phyloP scores from a whole-genome alignment of 2,329 filamentous ascomycete species.

The Aspergillus novoparasiticus region DNA sequence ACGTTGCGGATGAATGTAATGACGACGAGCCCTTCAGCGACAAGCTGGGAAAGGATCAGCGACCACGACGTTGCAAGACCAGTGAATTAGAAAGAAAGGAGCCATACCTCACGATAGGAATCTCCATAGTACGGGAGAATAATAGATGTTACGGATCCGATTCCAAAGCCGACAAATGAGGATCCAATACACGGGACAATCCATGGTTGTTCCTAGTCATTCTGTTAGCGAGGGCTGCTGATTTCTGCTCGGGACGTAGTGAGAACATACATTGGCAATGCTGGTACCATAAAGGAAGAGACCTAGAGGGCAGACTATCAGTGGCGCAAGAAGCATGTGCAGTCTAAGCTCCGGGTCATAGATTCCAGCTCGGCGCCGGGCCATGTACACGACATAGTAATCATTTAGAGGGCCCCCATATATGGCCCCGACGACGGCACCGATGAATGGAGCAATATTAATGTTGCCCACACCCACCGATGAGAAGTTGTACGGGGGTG shows the following conservation, averaged over 20 bases:
- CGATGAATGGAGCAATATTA: constrained; percentile 45
- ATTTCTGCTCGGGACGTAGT: fast-evolving
- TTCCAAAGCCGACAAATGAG: constrained; percentile 9
- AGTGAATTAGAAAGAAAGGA: not conserved
- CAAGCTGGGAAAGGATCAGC: not conserved
- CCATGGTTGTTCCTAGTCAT: constrained; percentile 6
- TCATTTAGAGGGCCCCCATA: constrained; percentile 42
- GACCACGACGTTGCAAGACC: no score
- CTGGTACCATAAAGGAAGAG: constrained; percentile 16
- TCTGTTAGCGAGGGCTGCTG: not conserved
- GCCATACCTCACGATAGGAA: constrained; percentile 10
- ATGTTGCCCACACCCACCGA: constrained; percentile 42
- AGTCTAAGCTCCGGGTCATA: constrained; percentile 51
- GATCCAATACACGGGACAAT: constrained; percentile 12
- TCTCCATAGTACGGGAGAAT: constrained; percentile 12
- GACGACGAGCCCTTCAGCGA: constrained; percentile 4
- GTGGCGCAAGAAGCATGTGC: constrained; percentile 21
- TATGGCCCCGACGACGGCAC: constrained; percentile 38
- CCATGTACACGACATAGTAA: constrained; percentile 40
- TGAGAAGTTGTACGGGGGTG: constrained; percentile 44
- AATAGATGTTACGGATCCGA: constrained; percentile 7
- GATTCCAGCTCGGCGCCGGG: constrained; percentile 42
- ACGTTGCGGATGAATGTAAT: constrained; percentile 9
- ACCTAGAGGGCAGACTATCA: constrained; percentile 35
- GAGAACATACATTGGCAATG: constrained; percentile 1